Base-by-base conservation (phyloP, 371 early-diverging fungal genomes). In the Saksenaea vasiformis region DNA sequence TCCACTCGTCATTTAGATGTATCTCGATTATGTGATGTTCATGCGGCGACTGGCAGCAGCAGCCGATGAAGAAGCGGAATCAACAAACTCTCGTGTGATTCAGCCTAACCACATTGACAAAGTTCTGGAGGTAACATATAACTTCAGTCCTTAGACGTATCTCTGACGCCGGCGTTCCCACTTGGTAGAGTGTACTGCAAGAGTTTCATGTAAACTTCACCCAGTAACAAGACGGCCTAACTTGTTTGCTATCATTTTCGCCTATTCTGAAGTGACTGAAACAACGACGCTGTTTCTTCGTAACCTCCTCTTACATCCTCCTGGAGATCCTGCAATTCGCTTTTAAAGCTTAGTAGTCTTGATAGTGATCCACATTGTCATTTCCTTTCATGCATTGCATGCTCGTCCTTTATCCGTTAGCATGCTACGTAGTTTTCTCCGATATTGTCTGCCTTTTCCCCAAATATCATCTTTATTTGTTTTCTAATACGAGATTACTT, bases 11-110 rank as follows among this genome's bases (percentile, higher is more conserved):
- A 11, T 47, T 9, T 31, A 69, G 69, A 65, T 69, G 19, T 69
- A 62, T 24, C 31, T 69, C 31, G 61, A 64, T 36, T 69, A 69
- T 41, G 41, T 65, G 5, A 8, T 65, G 44, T 69, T 69, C 56
- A 43, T 69, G 54, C 62, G 58, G 43, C 54, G 65, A 54, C 34
- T 69, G 28, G 65, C 60, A 54, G 36, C 37, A 17, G 69, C 64
- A 58, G 57, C 69, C 0, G 61, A 61, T 27, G 53, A 58, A 19
- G 55, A 35, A 28, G 62, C 62, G 34, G 27, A 22, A 51, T 24
- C 35, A 17, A 58, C 59, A 4, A 64, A 65, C 9, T 37, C 37
- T 8, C 47, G 34, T n/a, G 37, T 39, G 37, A 35, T 69, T 11
- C 53, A 54, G 36, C 31, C 28, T 35, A 31, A n/a, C 14, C 63